Evolutionary conservation across 495 filamentous ascomycete genomes (phyloP).

Genomic region (Penicillium tannophilum): DNA sequence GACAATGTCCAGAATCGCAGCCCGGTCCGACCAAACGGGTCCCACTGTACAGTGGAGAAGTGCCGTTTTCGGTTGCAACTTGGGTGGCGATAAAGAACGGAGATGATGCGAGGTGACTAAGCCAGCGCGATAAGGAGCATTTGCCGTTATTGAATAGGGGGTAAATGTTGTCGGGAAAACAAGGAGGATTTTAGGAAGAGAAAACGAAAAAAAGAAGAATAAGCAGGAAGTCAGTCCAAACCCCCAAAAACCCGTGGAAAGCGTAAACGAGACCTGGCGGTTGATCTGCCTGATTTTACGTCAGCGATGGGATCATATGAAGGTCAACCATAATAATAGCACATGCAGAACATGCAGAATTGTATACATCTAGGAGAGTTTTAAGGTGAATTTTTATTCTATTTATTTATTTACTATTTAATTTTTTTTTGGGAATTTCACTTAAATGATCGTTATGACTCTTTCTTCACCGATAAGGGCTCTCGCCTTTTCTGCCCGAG

Average conservation of each 20-base stretch:
- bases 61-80: conserved; percentile 28
- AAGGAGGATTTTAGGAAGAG: conserved; percentile 5
- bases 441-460: neutral
- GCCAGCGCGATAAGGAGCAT: neutral
- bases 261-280: neutral
- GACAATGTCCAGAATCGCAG: conserved; percentile 28
- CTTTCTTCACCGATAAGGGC: neutral
- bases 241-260: neutral
- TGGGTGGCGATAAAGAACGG: conserved; percentile 4
- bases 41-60: conserved; percentile 28
- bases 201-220: neutral
- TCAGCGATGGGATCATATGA: conserved; percentile 23
- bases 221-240: neutral
- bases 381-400: neutral
- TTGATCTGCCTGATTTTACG: conserved; percentile 12
- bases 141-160: neutral
- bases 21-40: conserved; percentile 35
- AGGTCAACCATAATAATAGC: neutral
- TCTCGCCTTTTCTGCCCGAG: neutral
- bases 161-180: neutral
- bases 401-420: neutral
- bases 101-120: neutral
- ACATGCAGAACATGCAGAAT: neutral
- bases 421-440: neutral
- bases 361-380: too few species aligned